Percentiles rank a stretch among this genome's conserved stretches.
These are phyloP conservation scores for Jacaranda copaia DNA, from an alignment of 257 asterid genomes.

Conservation along the genomic window DNA sequence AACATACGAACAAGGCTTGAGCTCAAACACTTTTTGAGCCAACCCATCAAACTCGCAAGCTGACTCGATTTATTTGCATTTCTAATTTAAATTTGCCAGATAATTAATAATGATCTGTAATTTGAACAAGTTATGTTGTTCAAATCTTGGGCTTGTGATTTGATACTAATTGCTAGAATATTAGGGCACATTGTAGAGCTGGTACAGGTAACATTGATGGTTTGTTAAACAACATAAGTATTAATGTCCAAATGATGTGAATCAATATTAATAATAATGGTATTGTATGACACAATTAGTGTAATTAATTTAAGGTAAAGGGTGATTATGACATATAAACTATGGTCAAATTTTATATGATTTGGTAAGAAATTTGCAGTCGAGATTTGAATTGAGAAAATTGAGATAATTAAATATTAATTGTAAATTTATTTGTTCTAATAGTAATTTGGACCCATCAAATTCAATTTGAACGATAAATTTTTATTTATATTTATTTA, in stretches of 20 bases:
- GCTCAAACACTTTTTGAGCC: no score
- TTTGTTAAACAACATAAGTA: constrained; percentile 36
- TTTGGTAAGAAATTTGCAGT: no score
- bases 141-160: constrained; percentile 39
- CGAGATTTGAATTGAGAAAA: no score
- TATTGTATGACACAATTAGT: background rate
- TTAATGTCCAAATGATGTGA: constrained; percentile 23
- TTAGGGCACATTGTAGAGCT: constrained; percentile 41
- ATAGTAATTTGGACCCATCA: background rate
- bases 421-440: no score
- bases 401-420: no score
- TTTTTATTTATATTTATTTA: background rate
- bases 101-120: constrained; percentile 31
- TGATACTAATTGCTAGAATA: constrained; percentile 43
- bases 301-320: background rate
- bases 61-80: no score
- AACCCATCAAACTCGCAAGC: no score
- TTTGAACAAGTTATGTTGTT: constrained; percentile 39
- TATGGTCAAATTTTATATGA: no score
- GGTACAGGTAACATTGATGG: constrained; percentile 47
- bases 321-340: no score
- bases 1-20: no score
- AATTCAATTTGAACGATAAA: background rate
- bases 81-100: constrained; percentile 9
- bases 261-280: background rate